Evolutionary conservation across 2,329 filamentous ascomycete genomes (phyloP).

Genomic region (Aspergillus sp.): DNA sequence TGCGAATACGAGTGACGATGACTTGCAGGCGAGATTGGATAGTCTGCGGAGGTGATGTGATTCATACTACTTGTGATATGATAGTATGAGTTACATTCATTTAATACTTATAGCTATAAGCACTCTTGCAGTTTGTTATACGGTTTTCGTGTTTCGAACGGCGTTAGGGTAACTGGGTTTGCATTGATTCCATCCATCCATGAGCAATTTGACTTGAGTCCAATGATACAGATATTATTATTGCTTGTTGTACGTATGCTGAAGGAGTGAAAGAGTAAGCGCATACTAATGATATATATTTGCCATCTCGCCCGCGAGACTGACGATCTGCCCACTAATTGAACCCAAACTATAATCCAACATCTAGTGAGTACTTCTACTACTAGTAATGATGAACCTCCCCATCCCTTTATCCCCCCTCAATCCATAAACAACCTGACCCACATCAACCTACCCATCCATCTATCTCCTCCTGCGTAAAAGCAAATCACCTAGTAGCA

Average conservation of each 20-base stretch:
- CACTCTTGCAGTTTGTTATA: too few species aligned
- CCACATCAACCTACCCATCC: too few species aligned
- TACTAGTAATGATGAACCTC: too few species aligned
- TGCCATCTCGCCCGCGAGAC: not conserved
- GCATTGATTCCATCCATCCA: not conserved
- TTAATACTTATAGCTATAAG: not conserved
- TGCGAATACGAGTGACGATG: slow-evolving; percentile 71
- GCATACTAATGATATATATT: too few species aligned
- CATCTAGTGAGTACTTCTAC: too few species aligned
- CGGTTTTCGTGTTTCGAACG: not conserved
- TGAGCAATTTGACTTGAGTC: not conserved
- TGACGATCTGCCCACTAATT: too few species aligned
- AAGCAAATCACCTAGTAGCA: too few species aligned
- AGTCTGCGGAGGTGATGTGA: slow-evolving; percentile 65
- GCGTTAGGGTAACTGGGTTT: not conserved
- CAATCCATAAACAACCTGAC: too few species aligned
- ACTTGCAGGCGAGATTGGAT: slow-evolving; percentile 89
- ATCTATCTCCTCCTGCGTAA: too few species aligned
- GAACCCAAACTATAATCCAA: too few species aligned
- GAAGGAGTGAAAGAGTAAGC: not conserved
- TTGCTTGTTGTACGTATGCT: not conserved
- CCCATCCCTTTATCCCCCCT: too few species aligned
- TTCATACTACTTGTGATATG: too few species aligned
- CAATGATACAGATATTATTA: not conserved
- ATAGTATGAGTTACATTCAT: not conserved